A percentile compares a stretch with the other conserved stretches of the same genome.
phyloP scores from a whole-genome alignment of 371 early-diverging fungal genomes.

The Lichtheimia ornata region DNA sequence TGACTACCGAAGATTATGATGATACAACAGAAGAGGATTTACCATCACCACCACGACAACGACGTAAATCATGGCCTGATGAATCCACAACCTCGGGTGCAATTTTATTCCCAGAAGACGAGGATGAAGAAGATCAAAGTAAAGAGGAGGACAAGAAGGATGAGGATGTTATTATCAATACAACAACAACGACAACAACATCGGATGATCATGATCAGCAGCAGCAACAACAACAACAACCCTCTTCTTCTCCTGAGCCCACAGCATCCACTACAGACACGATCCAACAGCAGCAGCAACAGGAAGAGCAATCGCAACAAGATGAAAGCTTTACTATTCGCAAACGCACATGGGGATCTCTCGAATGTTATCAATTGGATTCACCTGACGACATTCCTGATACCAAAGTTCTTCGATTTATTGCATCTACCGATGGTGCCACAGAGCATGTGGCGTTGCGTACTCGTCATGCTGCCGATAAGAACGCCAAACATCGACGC shows the following conservation, averaged over 20 bases:
- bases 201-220: not conserved
- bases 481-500: constrained; percentile 11
- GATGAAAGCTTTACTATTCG: constrained; percentile 17
- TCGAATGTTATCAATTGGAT: constrained; percentile 33
- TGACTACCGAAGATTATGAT: constrained; percentile 10
- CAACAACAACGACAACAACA: constrained; percentile 7
- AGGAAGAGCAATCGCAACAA: not conserved
- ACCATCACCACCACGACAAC: constrained; percentile 3
- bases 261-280: too few species aligned
- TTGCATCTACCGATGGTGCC: constrained; percentile 37
- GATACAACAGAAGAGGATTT: constrained; percentile 2
- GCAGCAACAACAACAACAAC: constrained; percentile 1
- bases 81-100: constrained; percentile 15
- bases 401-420: constrained; percentile 34
- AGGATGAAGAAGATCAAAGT: constrained; percentile 6
- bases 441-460: constrained; percentile 32
- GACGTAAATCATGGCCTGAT: constrained; percentile 25
- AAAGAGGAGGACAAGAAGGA: constrained; percentile 2
- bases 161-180: constrained; percentile 3
- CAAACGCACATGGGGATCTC: constrained; percentile 22
- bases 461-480: constrained; percentile 28
- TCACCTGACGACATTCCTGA: constrained; percentile 36
- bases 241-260: not conserved
- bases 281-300: too few species aligned
- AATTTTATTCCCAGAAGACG: not conserved